phyloP scores from a whole-genome alignment of 768 basidiomycete genomes.

The Galerina marginata region DNA sequence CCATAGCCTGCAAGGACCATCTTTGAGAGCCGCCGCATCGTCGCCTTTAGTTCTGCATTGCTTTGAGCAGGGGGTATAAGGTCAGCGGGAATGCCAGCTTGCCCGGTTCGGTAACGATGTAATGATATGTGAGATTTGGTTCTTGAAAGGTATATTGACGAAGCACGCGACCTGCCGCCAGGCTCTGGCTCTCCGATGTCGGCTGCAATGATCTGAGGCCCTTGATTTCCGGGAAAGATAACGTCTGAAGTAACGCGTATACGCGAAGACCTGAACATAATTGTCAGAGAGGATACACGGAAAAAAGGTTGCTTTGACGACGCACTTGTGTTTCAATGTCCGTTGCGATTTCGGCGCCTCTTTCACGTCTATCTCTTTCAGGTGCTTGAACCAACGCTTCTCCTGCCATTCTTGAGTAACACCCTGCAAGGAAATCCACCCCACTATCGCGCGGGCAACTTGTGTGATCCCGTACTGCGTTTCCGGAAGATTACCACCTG shows the following conservation, averaged over 20 bases:
- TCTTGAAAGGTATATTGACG: conserved; percentile 24
- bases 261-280: conserved; percentile 51
- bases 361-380: conserved; percentile 70
- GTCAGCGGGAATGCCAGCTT: conserved; percentile 21
- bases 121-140: conserved; percentile 28
- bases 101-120: conserved; percentile 18
- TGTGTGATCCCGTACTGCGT: conserved; percentile 68
- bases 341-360: conserved; percentile 41
- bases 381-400: conserved; percentile 64
- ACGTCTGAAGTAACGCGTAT: conserved; percentile 77
- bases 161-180: conserved; percentile 22
- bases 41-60: conserved; percentile 63
- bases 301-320: background rate
- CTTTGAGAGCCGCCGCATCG: conserved; percentile 80
- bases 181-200: conserved; percentile 68
- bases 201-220: conserved; percentile 75
- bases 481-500: conserved; percentile 58
- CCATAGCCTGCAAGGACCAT: conserved; percentile 87
- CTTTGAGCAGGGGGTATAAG: conserved; percentile 28
- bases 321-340: conserved; percentile 41
- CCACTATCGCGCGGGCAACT: conserved; percentile 72
- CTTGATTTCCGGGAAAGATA: conserved; percentile 67
- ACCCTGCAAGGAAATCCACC: conserved; percentile 82
- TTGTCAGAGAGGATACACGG: conserved; percentile 5
- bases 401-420: conserved; percentile 86